Evolutionary conservation across 2,329 filamentous ascomycete species (phyloP).

Genomic region (Septoria petroselini): DNA sequence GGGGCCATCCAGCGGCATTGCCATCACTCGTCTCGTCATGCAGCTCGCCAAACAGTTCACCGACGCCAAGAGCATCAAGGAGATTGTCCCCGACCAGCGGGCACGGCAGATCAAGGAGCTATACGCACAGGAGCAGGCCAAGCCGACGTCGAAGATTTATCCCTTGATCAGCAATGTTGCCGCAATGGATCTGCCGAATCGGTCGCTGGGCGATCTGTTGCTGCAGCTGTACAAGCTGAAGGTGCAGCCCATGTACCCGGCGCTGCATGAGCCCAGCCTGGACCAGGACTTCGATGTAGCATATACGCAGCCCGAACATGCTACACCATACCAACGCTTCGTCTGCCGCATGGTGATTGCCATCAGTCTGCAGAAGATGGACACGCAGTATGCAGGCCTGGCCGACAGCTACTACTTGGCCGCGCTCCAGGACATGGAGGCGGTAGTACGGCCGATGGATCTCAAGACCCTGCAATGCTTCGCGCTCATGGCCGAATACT

Average conservation of each 20-base stretch:
- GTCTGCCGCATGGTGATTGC: constrained; percentile 87
- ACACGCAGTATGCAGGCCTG: constrained; percentile 82
- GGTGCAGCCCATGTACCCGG: constrained; percentile 84
- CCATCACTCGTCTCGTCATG: constrained; percentile 92
- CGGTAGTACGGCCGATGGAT: constrained; percentile 82
- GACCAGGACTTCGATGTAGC: constrained; percentile 74
- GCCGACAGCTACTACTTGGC: constrained; percentile 94
- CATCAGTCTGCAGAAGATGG: constrained; percentile 89
- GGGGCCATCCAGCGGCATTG: constrained; percentile 90
- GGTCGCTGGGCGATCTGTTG: constrained; percentile 70
- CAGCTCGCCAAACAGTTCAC: constrained; percentile 93
- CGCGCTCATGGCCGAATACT: constrained; percentile 83
- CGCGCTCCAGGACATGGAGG: constrained; percentile 79
- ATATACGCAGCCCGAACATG: constrained; percentile 58
- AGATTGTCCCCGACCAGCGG: constrained; percentile 77
- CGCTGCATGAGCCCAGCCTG: constrained; percentile 79
- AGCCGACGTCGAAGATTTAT: constrained; percentile 75
- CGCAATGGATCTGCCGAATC: constrained; percentile 70
- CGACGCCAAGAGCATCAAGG: constrained; percentile 83
- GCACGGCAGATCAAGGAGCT: constrained; percentile 66
- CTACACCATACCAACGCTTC: constrained; percentile 75
- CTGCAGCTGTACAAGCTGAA: constrained; percentile 83
- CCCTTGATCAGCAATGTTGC: constrained; percentile 84
- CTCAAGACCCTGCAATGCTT: constrained; percentile 87
- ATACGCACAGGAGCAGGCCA: constrained; percentile 61